A percentile compares a stretch with the other conserved stretches of the same genome.
phyloP scores from a whole-genome alignment of 805 yeast genomes.

The Metschnikowia kofuensis region DNA sequence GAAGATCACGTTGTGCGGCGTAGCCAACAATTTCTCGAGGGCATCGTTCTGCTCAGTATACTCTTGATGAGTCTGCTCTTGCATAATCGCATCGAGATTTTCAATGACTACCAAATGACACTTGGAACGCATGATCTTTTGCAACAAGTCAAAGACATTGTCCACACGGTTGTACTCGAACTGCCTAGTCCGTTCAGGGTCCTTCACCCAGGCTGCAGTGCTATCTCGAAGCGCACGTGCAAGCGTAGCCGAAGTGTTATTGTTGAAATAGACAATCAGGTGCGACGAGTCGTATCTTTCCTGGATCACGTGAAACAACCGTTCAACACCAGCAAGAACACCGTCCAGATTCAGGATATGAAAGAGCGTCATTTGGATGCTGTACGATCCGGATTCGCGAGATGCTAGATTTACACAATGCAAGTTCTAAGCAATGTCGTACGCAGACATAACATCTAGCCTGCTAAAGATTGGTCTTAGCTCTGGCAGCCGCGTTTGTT shows the following conservation, averaged over 20 bases:
- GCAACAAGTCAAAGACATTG: conserved; percentile 9
- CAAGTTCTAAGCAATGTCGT: too few relatives aligned
- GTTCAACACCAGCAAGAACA: conserved; percentile 4
- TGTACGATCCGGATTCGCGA: too few relatives aligned
- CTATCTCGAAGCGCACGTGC: conserved; percentile 11
- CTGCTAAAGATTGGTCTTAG: too few relatives aligned
- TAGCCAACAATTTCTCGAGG: conserved; percentile 9
- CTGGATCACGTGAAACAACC: conserved; percentile 8
- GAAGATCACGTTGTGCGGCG: conserved; percentile 7
- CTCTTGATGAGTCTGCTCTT: conserved; percentile 8
- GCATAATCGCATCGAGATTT: conserved; percentile 16
- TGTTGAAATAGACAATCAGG: conserved; percentile 15
- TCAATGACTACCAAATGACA: conserved; percentile 16
- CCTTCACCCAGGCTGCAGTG: conserved; percentile 9
- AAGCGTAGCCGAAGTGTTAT: conserved; percentile 13
- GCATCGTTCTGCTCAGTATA: conserved; percentile 12
- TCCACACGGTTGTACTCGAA: conserved; percentile 17
- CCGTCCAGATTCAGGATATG: conserved; percentile 5
- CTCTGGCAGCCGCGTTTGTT: too few relatives aligned
- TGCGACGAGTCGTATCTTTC: neutral
- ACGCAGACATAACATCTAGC: too few relatives aligned
- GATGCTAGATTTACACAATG: too few relatives aligned
- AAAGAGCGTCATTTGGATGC: conserved; percentile 2
- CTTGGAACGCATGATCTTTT: neutral
- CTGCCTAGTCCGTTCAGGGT: conserved; percentile 5